phyloP scores from a whole-genome alignment of 2,329 filamentous ascomycete species.

The Cordyceps militaris region DNA sequence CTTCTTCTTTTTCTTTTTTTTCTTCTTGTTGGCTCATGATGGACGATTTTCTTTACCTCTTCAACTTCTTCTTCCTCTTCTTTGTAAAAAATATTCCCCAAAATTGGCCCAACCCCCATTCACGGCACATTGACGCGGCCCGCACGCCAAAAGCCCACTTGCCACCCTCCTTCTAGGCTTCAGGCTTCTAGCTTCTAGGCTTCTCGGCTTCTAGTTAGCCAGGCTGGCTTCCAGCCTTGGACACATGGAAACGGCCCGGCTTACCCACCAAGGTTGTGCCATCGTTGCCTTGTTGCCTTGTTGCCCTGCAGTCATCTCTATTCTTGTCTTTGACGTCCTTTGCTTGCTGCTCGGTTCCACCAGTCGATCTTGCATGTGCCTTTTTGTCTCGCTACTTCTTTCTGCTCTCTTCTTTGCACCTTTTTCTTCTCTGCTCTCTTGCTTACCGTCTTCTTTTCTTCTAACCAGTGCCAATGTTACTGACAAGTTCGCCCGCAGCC shows the following conservation, averaged over 20 bases:
- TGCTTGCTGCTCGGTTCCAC: background rate
- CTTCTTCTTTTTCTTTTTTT: background rate
- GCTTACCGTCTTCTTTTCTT: no score
- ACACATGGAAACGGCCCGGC: background rate
- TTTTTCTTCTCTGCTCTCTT: background rate
- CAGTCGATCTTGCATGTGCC: background rate
- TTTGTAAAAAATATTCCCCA: no score
- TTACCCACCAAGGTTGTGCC: slow-evolving; percentile 1
- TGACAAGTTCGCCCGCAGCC: no score
- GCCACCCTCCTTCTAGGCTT: no score
- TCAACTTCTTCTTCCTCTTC: background rate
- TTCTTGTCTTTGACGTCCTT: no score
- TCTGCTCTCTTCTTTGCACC: background rate
- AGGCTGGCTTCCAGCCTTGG: no score
- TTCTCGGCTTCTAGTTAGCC: no score
- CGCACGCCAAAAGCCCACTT: background rate
- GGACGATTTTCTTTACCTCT: background rate
- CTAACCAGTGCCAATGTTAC: no score
- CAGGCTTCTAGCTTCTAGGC: no score
- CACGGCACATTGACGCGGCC: background rate
- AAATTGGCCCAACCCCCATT: no score
- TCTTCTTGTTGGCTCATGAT: background rate
- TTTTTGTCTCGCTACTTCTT: background rate
- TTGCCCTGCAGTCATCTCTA: background rate
- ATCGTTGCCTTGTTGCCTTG: background rate